A percentile compares a stretch with the other conserved stretches of the same genome.
These are phyloP conservation scores for Porcisia deanei DNA, from an alignment of 208 protist species.

Conservation along the genomic window DNA sequence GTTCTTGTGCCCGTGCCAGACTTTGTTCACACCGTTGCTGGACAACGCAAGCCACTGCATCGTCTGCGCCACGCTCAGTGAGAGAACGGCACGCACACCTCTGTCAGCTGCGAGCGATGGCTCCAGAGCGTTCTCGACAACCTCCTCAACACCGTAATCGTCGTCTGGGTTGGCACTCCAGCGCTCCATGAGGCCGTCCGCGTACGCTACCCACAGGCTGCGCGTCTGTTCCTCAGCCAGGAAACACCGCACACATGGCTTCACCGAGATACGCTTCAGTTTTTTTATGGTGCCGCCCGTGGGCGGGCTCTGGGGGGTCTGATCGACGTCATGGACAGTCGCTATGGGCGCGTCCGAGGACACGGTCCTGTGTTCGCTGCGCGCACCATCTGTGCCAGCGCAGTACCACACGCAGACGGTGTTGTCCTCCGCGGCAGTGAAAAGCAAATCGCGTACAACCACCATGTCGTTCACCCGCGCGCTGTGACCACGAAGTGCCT, in stretches of 20 bases:
- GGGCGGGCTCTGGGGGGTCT: not conserved
- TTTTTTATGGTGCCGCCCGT: conserved; percentile 20
- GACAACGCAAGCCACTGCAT: conserved; percentile 81
- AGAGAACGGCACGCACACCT: conserved; percentile 40
- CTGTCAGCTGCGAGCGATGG: not conserved
- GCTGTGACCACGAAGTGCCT: conserved; percentile 51
- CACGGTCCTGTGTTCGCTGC: not conserved
- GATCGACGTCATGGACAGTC: not conserved
- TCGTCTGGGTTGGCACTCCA: conserved; percentile 87
- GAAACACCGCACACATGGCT: conserved; percentile 52
- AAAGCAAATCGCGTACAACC: conserved; percentile 66
- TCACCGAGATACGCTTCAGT: conserved; percentile 61
- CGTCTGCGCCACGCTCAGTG: conserved; percentile 65
- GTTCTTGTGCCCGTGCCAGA: conserved; percentile 86
- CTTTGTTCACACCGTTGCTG: conserved; percentile 87
- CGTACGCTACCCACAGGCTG: conserved; percentile 84
- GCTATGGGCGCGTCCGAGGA: not conserved
- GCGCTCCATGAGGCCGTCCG: conserved; percentile 75
- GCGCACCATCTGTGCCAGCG: not conserved
- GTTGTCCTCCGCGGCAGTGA: conserved; percentile 76
- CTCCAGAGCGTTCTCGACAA: conserved; percentile 50
- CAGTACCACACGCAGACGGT: conserved; percentile 73
- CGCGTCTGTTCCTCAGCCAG: conserved; percentile 49
- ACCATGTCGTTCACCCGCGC: conserved; percentile 60
- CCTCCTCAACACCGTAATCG: conserved; percentile 86